phyloP scores from a whole-genome alignment of 331 rosid species.

The Malus hybrid region DNA sequence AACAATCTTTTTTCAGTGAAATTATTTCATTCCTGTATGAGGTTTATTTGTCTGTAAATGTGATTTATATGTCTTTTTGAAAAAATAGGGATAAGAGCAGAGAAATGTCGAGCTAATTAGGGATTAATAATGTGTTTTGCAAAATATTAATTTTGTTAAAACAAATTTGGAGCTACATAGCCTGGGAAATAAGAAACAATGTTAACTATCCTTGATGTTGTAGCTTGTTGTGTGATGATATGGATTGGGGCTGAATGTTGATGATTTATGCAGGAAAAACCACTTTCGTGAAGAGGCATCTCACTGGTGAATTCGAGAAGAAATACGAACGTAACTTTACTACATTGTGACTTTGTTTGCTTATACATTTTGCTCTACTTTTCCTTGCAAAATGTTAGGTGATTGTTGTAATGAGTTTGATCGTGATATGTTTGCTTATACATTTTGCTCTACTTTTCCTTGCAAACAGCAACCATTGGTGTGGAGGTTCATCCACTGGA shows the following conservation, averaged over 20 bases:
- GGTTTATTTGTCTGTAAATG: neutral
- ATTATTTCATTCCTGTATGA: too few relatives aligned
- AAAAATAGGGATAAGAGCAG: neutral
- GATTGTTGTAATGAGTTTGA: neutral
- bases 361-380: too few relatives aligned
- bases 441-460: neutral
- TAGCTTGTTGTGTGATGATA: neutral
- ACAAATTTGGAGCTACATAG: neutral
- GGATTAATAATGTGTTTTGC: neutral
- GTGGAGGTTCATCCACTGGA: conserved; percentile 76
- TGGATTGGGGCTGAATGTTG: neutral
- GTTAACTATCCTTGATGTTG: neutral
- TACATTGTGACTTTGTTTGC: neutral
- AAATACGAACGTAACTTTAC: conserved; percentile 48
- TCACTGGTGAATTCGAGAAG: conserved; percentile 64
- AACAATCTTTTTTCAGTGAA: neutral
- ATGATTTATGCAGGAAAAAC: conserved; percentile 43
- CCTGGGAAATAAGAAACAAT: neutral
- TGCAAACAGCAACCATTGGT: conserved; percentile 56
- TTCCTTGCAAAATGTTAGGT: neutral
- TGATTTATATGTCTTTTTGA: neutral
- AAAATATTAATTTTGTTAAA: too few relatives aligned
- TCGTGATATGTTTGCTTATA: neutral
- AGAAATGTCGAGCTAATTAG: neutral
- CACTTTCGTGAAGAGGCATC: conserved; percentile 23